These are phyloP conservation scores for Linnemannia zychae DNA, from an alignment of 192 early-diverging fungal species.

Conservation along the genomic window DNA sequence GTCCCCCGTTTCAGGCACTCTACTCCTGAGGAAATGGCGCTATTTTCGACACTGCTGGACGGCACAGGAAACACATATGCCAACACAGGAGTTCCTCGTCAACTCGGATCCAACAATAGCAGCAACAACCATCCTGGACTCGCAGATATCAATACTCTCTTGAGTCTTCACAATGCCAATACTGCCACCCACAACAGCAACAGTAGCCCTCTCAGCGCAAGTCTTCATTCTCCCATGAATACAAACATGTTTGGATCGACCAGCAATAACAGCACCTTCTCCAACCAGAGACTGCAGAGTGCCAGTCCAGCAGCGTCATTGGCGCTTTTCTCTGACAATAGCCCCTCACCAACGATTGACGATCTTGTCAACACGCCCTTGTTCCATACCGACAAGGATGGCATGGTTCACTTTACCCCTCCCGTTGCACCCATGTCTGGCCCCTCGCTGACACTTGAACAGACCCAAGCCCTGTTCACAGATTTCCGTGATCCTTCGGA, in stretches of 20 bases:
- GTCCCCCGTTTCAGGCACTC: constrained; percentile 45
- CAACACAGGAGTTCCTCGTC: neutral
- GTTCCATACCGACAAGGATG: constrained; percentile 23
- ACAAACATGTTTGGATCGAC: neutral
- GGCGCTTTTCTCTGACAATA: constrained; percentile 25
- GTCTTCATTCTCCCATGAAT: neutral
- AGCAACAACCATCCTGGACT: neutral
- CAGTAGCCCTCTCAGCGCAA: neutral
- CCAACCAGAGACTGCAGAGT: neutral
- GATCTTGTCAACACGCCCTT: constrained; percentile 40
- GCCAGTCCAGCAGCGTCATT: constrained; percentile 27
- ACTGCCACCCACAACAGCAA: neutral
- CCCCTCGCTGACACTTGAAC: constrained; percentile 32
- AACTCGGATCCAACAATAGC: neutral
- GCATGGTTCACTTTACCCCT: constrained; percentile 11
- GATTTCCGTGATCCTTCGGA: constrained; percentile 56
- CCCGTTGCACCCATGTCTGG: neutral
- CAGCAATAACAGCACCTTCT: neutral
- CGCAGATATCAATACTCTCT: neutral
- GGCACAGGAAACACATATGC: constrained; percentile 41
- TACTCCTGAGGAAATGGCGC: constrained; percentile 43
- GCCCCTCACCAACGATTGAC: constrained; percentile 28
- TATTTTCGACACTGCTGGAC: constrained; percentile 46
- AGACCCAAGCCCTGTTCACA: constrained; percentile 45
- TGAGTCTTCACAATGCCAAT: neutral